A percentile compares a stretch with the other conserved stretches of the same genome.
Conservation (phyloP, 1,284 basidiomycete genomes). For the Moniliophthora roreri region DNA sequence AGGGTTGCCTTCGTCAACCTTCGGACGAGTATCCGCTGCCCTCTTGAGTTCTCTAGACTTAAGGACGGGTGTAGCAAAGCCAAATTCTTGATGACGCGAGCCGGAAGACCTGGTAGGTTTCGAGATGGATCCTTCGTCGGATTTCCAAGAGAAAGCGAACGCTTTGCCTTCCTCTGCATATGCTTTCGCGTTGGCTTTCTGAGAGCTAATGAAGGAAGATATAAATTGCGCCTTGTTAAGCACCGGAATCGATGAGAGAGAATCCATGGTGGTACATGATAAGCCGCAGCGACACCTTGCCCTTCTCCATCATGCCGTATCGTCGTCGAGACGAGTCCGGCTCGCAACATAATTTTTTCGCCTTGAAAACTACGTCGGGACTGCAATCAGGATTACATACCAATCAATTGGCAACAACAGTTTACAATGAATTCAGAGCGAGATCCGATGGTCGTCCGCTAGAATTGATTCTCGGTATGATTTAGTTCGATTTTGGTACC, state of each 20-base stretch:
- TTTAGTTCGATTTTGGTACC: no score
- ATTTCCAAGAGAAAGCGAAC: constrained; percentile 29
- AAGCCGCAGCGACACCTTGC: no score
- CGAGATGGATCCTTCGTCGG: constrained; percentile 5
- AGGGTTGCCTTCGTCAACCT: constrained; percentile 7
- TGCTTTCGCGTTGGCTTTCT: constrained; percentile 40
- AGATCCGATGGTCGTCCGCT: no score
- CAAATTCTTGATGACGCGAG: constrained; percentile 28
- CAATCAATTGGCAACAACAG: no score
- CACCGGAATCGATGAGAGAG: constrained; percentile 26
- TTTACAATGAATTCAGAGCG: no score
- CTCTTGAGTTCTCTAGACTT: constrained; percentile 38
- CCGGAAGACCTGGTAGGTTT: no score
- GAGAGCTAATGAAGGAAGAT: constrained; percentile 47
- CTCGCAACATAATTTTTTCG: no score
- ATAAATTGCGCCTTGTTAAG: constrained; percentile 45
- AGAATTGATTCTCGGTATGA: no score
- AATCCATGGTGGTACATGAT: not conserved
- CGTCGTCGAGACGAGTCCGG: no score
- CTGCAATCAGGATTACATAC: no score
- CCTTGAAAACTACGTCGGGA: no score
- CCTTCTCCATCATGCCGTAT: not conserved
- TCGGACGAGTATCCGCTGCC: constrained; percentile 5
- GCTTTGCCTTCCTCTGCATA: constrained; percentile 45
- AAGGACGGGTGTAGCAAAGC: constrained; percentile 60